Evolutionary conservation across 2,329 filamentous ascomycete genomes (phyloP), one percentile per base, ranked within the genome.

Genomic region (Sclerotinia trifoliorum): DNA sequence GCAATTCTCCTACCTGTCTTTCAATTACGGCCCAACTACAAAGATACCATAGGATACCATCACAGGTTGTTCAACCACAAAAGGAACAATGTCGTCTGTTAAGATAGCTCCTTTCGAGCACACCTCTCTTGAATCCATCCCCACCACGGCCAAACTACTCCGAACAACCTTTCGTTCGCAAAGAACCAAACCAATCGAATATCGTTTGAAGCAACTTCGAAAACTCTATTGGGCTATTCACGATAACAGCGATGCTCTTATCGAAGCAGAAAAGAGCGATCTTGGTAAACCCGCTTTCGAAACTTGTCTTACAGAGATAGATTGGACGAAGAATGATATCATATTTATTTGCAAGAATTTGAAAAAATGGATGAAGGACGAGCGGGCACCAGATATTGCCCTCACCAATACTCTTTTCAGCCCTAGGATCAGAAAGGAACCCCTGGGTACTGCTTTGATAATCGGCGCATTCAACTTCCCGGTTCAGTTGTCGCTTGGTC

Each of bases 401-500:
- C 77, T 93, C 57, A 83, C 85, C 54, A 92, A 89, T 80, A 84
- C 84, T 73, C 77, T 90, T 54, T 85, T 96, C 81, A 88, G 83
- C 67, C 90, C 93, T 49, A 89, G 85, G 76, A 89, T 96, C 78
- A 85, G 89, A 72, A 96, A 96, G 81, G 94, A 98, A 76, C 95
- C 95, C 1, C 80, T 97, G 68, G 95, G 95, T 48, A 83, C 88
- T 52, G 88, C 92, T 15, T 83, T 98, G 74, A 87, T 97, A 75
- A 96, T 98, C 76, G 93, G 93, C 68, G 88, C 95, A 55, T 98
- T 92, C 86, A 99, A 99, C 83, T 97, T 94, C 79, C 95, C 95
- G 64, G 83, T 97, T 78, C 89, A 94, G 80, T 84, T 98, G 55
- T 88, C 88, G 49, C 78, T 98, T 52, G 85, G 87, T 1, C 93